Base-by-base conservation (phyloP, 2,329 filamentous ascomycete species). In the Aspergillus uvarum region DNA sequence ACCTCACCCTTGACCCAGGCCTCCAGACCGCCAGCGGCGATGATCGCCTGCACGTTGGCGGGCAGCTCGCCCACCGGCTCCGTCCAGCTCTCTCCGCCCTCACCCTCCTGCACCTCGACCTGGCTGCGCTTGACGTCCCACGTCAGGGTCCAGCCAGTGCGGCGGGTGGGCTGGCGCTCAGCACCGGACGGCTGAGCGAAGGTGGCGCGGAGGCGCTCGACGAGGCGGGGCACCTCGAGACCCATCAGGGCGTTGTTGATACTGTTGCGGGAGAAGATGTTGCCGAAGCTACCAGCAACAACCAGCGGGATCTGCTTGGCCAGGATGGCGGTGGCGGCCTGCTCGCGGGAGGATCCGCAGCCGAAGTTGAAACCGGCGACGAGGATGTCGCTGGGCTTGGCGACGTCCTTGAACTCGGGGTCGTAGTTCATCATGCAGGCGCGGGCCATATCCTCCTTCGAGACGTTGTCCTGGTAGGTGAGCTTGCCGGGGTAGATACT, bases 341-440 rank as follows among this genome's bases (percentile, higher is more conserved):
- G 91, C 75, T 97, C 93, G 57, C 93, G 81, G 1, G 87, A 92
- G 59, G 82, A 86, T 19, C 92, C 92, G 66, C 88, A 92, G 51
- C 94, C 94, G 71, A 97, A 96, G 80, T 96, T 96, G 80, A 88
- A 95, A 32, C 92, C 92, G 0, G 88, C 79, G 0, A 97, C 92
- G 1, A 97, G 84, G 57, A 97, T 91, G 69, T 98, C 93, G 52
- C 86, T 87, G 0, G 85, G 72, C 64, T 84, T 83, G 50, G 89
- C 88, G 38, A 88, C 80, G 1, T 77, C 74, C 10, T 82, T 75
- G 73, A 97, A 97, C 0, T 80, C 73, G 0, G 83, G 78, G 72
- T 98, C 94, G 78, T 96, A 98, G 82, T 98, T 98, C 73, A 89
- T 85, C 92, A 98, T 97, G 76, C 90, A 93, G 0, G 93, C 92